Percentiles rank a stretch among this genome's conserved stretches.
phyloP scores from a whole-genome alignment of 2,329 filamentous ascomycete genomes.

The Sporothrix variecibatus region DNA sequence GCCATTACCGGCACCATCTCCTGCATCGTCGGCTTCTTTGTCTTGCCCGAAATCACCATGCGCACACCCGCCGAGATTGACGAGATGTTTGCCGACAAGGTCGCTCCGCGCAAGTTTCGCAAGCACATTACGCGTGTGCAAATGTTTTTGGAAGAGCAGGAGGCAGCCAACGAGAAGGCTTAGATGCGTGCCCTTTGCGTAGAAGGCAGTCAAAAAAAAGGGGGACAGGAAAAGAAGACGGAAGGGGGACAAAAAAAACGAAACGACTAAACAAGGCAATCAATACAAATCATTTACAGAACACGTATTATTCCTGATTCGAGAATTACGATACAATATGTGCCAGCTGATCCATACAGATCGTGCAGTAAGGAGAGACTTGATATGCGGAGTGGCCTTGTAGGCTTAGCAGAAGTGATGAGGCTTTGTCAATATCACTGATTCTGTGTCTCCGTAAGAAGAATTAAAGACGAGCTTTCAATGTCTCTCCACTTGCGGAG shows the following conservation, averaged over 20 bases:
- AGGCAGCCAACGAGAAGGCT: not conserved
- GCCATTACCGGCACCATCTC: constrained; percentile 10
- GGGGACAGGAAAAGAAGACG: not conserved
- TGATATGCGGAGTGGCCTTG: not conserved
- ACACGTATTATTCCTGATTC: no score
- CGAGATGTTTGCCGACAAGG: constrained; percentile 21
- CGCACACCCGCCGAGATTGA: constrained; percentile 22
- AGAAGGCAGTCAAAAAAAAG: not conserved
- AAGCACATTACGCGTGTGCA: constrained; percentile 19
- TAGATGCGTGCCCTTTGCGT: not conserved
- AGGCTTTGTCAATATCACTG: not conserved
- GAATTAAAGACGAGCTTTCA: not conserved
- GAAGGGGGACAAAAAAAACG: no score
- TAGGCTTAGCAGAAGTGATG: not conserved
- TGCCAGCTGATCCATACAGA: no score
- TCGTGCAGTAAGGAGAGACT: not conserved
- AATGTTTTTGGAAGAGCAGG: constrained; percentile 13
- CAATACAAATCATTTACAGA: no score
- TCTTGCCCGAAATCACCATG: constrained; percentile 15
- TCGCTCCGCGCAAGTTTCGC: constrained; percentile 18
- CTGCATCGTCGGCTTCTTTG: constrained; percentile 19
- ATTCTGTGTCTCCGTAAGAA: not conserved
- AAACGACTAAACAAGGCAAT: not conserved
- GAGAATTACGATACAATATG: no score
- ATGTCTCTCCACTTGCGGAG: no score